These are phyloP conservation scores for Nannochloris sp. DNA, from an alignment of 139 green algal genomes.

Conservation along the genomic window DNA sequence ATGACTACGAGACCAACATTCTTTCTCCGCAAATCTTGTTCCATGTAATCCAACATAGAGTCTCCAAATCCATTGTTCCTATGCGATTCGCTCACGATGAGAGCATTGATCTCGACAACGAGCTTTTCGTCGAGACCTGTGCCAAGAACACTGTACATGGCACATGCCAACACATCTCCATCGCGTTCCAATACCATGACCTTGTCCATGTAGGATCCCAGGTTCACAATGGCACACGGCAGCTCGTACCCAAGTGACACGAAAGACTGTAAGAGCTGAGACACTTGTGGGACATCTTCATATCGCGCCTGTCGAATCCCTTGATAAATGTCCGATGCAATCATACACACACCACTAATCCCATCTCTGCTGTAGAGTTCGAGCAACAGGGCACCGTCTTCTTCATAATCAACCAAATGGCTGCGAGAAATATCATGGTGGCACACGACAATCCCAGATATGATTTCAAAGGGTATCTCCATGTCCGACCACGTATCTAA, in stretches of 20 bases:
- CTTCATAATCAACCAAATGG: slow-evolving; percentile 65
- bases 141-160: slow-evolving; percentile 19
- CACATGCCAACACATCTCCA: slow-evolving; percentile 66
- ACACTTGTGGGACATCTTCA: slow-evolving; percentile 48
- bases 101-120: slow-evolving; percentile 75
- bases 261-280: slow-evolving; percentile 44
- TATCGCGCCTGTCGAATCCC: slow-evolving; percentile 68
- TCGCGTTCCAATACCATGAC: slow-evolving; percentile 50
- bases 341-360: slow-evolving; percentile 56
- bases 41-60: slow-evolving; percentile 66
- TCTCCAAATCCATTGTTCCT: slow-evolving; percentile 78
- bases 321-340: slow-evolving; percentile 86
- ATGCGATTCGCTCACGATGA: slow-evolving; percentile 67
- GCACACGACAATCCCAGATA: slow-evolving; percentile 36
- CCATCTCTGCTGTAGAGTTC: slow-evolving; percentile 92
- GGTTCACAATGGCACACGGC: slow-evolving; percentile 17
- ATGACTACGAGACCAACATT: slow-evolving; percentile 65
- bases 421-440: slow-evolving; percentile 57
- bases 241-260: slow-evolving; percentile 30
- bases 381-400: slow-evolving; percentile 72
- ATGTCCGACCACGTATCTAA: slow-evolving; percentile 41
- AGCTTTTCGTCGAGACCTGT: slow-evolving; percentile 13
- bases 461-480: slow-evolving; percentile 25
- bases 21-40: slow-evolving; percentile 42
- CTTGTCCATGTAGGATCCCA: slow-evolving; percentile 2